These are phyloP conservation scores for Zasmidium angulare DNA, from an alignment of 2,329 filamentous ascomycete genomes.

Conservation along the genomic window DNA sequence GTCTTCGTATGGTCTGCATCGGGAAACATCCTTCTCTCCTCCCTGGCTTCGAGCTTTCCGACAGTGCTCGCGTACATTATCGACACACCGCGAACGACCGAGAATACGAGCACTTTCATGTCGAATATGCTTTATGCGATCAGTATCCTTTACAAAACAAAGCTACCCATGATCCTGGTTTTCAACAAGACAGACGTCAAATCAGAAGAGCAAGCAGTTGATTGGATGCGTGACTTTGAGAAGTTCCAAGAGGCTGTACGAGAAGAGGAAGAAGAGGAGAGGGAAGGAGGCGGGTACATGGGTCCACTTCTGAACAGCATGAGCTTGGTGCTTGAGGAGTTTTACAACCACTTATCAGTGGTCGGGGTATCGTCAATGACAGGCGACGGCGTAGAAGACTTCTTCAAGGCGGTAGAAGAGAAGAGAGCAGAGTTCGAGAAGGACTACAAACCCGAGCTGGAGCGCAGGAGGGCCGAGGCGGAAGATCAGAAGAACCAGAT, in stretches of 20 bases:
- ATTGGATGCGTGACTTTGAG: constrained; percentile 99
- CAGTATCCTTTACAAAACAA: constrained; percentile 98
- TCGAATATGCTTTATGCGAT: constrained; percentile 99
- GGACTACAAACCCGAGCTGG: constrained; percentile 90
- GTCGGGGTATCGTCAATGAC: constrained; percentile 93
- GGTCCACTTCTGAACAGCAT: constrained; percentile 92
- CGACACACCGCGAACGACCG: constrained; percentile 90
- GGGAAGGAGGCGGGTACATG: constrained; percentile 88
- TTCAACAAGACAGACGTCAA: constrained; percentile 99
- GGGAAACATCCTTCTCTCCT: constrained; percentile 89
- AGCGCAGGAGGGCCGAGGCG: constrained; percentile 71
- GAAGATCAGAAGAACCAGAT: constrained; percentile 71
- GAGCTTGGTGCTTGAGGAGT: constrained; percentile 96
- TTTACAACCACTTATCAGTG: constrained; percentile 90
- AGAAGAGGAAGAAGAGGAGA: constrained; percentile 74
- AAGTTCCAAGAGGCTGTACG: constrained; percentile 85
- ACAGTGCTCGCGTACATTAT: constrained; percentile 98
- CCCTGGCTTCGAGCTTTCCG: constrained; percentile 88
- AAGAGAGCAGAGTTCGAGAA: constrained; percentile 86
- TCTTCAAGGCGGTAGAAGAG: constrained; percentile 83
- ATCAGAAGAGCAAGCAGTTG: constrained; percentile 83
- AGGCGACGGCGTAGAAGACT: constrained; percentile 86
- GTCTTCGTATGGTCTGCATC: constrained; percentile 98
- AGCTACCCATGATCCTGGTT: constrained; percentile 95
- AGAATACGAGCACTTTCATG: constrained; percentile 97